Conservation (phyloP, 768 basidiomycete genomes). For the Rhodotorula diobovata region DNA sequence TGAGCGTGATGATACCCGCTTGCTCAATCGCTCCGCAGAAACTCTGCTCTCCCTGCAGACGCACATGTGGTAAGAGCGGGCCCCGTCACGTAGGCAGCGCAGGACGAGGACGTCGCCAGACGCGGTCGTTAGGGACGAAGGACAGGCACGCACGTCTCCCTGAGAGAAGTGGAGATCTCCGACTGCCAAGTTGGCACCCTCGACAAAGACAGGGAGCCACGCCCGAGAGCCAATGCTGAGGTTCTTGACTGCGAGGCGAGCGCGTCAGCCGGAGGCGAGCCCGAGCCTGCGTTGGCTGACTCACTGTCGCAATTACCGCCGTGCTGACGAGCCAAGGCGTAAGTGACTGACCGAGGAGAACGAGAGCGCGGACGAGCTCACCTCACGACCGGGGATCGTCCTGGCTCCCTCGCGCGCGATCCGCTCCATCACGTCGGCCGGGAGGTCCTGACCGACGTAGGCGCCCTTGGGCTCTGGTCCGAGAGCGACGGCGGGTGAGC, state of each 20-base stretch:
- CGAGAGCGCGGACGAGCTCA: background rate
- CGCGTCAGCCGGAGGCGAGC: background rate
- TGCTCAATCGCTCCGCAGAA: constrained; percentile 56
- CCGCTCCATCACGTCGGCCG: constrained; percentile 53
- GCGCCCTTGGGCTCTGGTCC: constrained; percentile 60
- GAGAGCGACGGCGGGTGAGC: constrained; percentile 64
- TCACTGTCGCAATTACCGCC: constrained; percentile 55
- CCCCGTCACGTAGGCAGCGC: background rate
- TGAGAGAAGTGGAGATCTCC: constrained; percentile 77
- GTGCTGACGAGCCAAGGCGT: constrained; percentile 51
- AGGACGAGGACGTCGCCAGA: constrained; percentile 49
- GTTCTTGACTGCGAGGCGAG: constrained; percentile 55
- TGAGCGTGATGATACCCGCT: constrained; percentile 71
- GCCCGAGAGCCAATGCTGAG: constrained; percentile 52
- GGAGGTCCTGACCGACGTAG: constrained; percentile 66
- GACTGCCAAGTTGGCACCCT: constrained; percentile 70
- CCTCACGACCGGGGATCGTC: constrained; percentile 66
- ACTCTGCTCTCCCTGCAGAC: no score
- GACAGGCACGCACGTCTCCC: constrained; percentile 53
- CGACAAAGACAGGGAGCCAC: constrained; percentile 72
- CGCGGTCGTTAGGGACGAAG: no score
- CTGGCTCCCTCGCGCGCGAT: constrained; percentile 65
- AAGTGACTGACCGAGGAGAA: background rate
- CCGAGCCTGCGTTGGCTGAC: no score
- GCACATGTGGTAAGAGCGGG: background rate